Evolutionary conservation across 1,284 basidiomycete species (phyloP), one percentile per base, ranked within the genome.

Genomic region (Cryptococcus sp.): DNA sequence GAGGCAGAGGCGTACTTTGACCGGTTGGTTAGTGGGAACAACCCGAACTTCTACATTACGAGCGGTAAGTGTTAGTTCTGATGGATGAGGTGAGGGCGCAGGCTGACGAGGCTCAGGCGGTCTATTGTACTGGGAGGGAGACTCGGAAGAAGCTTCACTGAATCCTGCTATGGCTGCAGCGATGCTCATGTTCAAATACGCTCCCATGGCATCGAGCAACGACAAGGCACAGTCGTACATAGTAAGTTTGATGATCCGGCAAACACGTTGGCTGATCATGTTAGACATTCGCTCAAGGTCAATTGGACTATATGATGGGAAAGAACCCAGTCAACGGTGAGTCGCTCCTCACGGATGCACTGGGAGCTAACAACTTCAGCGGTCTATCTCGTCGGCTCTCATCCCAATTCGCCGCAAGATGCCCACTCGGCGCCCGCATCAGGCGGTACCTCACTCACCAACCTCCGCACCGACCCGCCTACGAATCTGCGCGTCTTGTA

Each of bases 141-240:
- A 89, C 66, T 91, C 87, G 2, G 81, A 88, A 58, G 73, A 76
- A 6, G 84, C 83, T 4, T 85, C 84, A 49, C 76, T 94, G 34
- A 93, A 94, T 64, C 89, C 90, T 16, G 84, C 89, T 0, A 74
- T 92, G 56, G 92, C 91, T 52, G 80, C 83, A 1, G 87, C 90
- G 0, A 87, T 88, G 82, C 75, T 94, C 38, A 72, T 92, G 59
- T 76, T 79, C 35, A 79, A 84, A 60, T 93, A 89, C 65, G 82
- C 84, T 0, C 82, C 82, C 11, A 74, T 92, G 48, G 83, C 86
- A 0, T 82, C 84, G 0, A 81, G 75, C 5, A 62, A 74, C 1
- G 76, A 76, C 32, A 87, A 84, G 71, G 77, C 76, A 36, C 66
- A 73, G 10, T 63, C 78, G 2, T 93, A 93, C 64, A 71, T 77